These are phyloP conservation scores for Emmonsiellopsis sp. DNA, from an alignment of 2,329 filamentous ascomycete species.

Conservation along the genomic window DNA sequence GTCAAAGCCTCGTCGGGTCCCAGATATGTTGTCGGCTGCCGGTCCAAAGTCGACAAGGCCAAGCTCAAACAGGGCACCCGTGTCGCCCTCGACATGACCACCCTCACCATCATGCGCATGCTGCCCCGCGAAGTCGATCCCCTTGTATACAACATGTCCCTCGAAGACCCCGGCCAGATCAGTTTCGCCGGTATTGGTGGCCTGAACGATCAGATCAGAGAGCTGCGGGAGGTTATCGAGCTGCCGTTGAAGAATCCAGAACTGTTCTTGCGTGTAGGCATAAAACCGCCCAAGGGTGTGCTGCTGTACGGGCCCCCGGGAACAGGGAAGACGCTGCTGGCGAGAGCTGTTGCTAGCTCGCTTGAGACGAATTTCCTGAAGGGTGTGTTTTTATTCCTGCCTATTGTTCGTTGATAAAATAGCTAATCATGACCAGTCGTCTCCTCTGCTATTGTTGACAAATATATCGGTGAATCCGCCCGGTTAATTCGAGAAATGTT, in stretches of 20 bases:
- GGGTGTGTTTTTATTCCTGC: conserved; percentile 46
- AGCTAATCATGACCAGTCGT: conserved; percentile 55
- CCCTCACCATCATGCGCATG: conserved; percentile 99
- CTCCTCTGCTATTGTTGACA: conserved; percentile 97
- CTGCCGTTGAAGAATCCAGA: conserved; percentile 97
- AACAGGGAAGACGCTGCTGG: conserved; percentile 91
- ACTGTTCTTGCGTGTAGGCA: conserved; percentile 90
- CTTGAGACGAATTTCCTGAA: conserved; percentile 98
- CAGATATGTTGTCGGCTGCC: conserved; percentile 94
- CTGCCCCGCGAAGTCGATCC: conserved; percentile 96
- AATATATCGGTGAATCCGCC: conserved; percentile 98
- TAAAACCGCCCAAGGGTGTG: conserved; percentile 98
- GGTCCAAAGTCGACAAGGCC: conserved; percentile 93
- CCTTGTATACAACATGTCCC: conserved; percentile 98
- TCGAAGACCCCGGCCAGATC: conserved; percentile 95
- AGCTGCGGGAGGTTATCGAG: conserved; percentile 95
- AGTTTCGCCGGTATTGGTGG: conserved; percentile 97
- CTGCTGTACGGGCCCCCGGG: conserved; percentile 92
- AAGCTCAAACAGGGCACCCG: conserved; percentile 98
- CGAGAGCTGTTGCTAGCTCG: conserved; percentile 89
- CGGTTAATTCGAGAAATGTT: conserved; percentile 99
- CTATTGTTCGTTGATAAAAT: background rate
- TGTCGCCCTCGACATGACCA: conserved; percentile 98
- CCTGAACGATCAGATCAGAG: conserved; percentile 95
- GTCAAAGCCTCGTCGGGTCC: conserved; percentile 97